Conservation (phyloP, 1,284 basidiomycete genomes). For the Entoloma clypeatum region DNA sequence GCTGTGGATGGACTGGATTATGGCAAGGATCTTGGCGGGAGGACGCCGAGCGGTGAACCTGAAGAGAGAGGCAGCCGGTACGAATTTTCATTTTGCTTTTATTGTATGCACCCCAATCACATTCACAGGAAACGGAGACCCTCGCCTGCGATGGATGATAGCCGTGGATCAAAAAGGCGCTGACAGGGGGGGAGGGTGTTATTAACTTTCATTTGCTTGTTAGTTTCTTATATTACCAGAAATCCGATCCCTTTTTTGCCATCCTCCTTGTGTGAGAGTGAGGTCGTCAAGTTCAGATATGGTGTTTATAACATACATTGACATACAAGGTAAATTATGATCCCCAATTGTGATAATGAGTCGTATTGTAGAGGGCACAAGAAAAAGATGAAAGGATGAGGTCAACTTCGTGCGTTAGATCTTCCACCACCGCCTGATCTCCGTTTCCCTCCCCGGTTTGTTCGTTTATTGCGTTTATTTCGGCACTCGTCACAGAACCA, state of each 20-base stretch:
- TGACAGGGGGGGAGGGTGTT: conserved; percentile 29
- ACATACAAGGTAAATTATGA: neutral
- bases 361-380: conserved; percentile 9
- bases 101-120: neutral
- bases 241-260: too few relatives aligned
- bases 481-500: conserved; percentile 81
- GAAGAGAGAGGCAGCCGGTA: conserved; percentile 54
- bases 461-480: conserved; percentile 46
- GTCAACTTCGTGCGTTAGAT: conserved; percentile 21
- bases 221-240: conserved; percentile 10
- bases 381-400: conserved; percentile 12
- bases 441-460: conserved; percentile 48
- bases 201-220: conserved; percentile 8
- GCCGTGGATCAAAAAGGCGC: conserved; percentile 58
- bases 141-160: conserved; percentile 58
- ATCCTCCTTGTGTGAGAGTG: too few relatives aligned
- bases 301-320: too few relatives aligned
- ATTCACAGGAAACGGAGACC: conserved; percentile 51
- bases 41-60: conserved; percentile 54
- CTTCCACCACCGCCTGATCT: conserved; percentile 35
- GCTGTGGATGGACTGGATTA: conserved; percentile 84
- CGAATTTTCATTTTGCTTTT: conserved; percentile 17
- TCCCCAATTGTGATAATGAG: conserved; percentile 1
- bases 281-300: too few relatives aligned
- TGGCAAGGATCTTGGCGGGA: conserved; percentile 45